phyloP scores from a whole-genome alignment of 2,329 filamentous ascomycete genomes.

The Aaosphaeria pasadenensis region DNA sequence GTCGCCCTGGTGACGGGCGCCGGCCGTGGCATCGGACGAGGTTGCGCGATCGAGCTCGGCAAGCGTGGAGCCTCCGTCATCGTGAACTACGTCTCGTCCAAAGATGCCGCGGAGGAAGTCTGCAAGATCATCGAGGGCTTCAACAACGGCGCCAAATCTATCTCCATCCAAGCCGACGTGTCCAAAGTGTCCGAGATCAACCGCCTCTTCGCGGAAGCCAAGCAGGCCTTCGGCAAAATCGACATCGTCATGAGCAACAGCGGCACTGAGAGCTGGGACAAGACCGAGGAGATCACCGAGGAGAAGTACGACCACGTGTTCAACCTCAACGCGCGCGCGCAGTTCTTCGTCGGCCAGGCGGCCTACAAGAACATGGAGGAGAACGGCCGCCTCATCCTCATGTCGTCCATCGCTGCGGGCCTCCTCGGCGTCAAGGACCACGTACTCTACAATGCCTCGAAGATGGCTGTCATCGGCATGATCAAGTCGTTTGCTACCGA shows the following conservation, averaged over 20 bases:
- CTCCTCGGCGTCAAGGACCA: slow-evolving; percentile 68
- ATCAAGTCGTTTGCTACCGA: slow-evolving; percentile 70
- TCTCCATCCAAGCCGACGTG: slow-evolving; percentile 60
- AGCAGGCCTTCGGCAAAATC: slow-evolving; percentile 42
- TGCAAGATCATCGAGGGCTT: slow-evolving; percentile 44
- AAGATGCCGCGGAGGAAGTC: slow-evolving; percentile 49
- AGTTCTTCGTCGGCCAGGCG: slow-evolving; percentile 77
- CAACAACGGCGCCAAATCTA: slow-evolving; percentile 49
- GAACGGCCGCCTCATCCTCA: slow-evolving; percentile 71
- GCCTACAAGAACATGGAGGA: slow-evolving; percentile 68
- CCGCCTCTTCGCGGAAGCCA: slow-evolving; percentile 50
- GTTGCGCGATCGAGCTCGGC: slow-evolving; percentile 66
- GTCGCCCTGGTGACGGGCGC: slow-evolving; percentile 61
- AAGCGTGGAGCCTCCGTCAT: slow-evolving; percentile 63
- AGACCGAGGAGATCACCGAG: slow-evolving; percentile 65
- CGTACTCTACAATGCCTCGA: slow-evolving; percentile 68
- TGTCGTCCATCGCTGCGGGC: slow-evolving; percentile 67
- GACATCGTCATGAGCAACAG: slow-evolving; percentile 53
- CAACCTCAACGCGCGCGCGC: slow-evolving; percentile 64
- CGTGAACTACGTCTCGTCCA: slow-evolving; percentile 62
- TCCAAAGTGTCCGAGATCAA: slow-evolving; percentile 56
- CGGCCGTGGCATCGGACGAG: slow-evolving; percentile 64
- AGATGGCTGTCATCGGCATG: slow-evolving; percentile 71
- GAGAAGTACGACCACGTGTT: slow-evolving; percentile 72
- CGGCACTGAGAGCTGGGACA: slow-evolving; percentile 65